Evolutionary conservation across 768 basidiomycete genomes (phyloP).

Genomic region (Ramaria sp.): DNA sequence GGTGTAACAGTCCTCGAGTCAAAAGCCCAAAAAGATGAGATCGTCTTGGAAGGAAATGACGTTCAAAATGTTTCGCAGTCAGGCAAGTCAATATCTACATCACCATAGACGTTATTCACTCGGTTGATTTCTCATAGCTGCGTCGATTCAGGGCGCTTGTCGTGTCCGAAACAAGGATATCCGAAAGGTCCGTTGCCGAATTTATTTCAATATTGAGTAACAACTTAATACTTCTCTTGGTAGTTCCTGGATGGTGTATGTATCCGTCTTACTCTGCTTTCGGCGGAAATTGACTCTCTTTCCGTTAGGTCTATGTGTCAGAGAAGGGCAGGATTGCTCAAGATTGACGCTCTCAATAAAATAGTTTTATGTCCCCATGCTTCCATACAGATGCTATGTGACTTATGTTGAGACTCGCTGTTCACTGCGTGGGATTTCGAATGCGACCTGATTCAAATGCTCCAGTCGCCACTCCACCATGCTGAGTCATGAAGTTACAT

Average conservation of each 20-base stretch:
- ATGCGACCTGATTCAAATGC: too few relatives aligned
- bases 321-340: constrained; percentile 56
- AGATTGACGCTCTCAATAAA: constrained; percentile 30
- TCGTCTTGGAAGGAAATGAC: constrained; percentile 91
- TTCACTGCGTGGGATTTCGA: too few relatives aligned
- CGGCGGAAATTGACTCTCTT: neutral
- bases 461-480: too few relatives aligned
- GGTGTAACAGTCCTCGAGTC: constrained; percentile 83
- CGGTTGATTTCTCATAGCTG: constrained; percentile 38
- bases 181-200: constrained; percentile 30
- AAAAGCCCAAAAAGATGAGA: constrained; percentile 88
- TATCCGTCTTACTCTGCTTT: neutral
- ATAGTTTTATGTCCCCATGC: constrained; percentile 3
- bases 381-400: constrained; percentile 2
- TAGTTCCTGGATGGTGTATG: constrained; percentile 10
- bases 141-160: constrained; percentile 93
- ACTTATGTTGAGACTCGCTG: neutral
- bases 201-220: constrained; percentile 59
- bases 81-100: constrained; percentile 31
- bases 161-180: constrained; percentile 99
- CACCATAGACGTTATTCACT: neutral
- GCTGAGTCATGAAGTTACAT: too few relatives aligned
- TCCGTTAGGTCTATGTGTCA: constrained; percentile 57
- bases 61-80: constrained; percentile 97
- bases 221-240: constrained; percentile 44